Evolutionary conservation across 1,139 yeast genomes (phyloP), one percentile per base, ranked within the genome.

Genomic region (Suhomyces terraborum): DNA sequence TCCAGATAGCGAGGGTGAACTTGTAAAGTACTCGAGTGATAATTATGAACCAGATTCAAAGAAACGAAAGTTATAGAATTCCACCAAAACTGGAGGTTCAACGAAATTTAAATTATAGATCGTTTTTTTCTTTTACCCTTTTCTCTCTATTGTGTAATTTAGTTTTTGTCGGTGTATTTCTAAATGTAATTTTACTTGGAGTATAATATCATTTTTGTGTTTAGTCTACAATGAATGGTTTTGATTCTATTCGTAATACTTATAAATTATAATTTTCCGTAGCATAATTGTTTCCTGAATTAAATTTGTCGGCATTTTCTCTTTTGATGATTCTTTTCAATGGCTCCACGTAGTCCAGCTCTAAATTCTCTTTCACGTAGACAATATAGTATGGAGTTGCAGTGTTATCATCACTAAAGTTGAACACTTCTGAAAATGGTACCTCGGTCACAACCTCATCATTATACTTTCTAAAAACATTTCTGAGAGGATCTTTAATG

Each of bases 371-470:
- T 52, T 81, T 80, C 20, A 87, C 87, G 58, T 87, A 91, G 1
- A 88, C 96, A 39, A 93, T 72, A 61, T 87, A 91, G 56, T 91
- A 91, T 1, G 98, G 97, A 2, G 98, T 93, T 0, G 97, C 96
- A 0, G 89, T 84, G 58, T 87, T 88, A 0, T 79, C 82, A 39
- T 80, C 83, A 12, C 70, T 66, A 52, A 85, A 84, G 59, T 88
- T 85, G 59, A 83, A 75, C 6, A 91, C 95, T 59, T 89, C 96
- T 7, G 77, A 72, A 6, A 73, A 72, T 0, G 83, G 75, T 1
- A 87, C 96, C 52, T 85, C 95, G 1, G 88, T 81, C 14, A 93
- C 95, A 10, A 77, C 75, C 56, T 93, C 98, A 64, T 93, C 98
- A 56, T 93, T 93, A 62, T 93, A 93, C 69, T 88, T 91, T 46